These are phyloP conservation scores for Barbarea vulgaris DNA, from an alignment of 345 rosid species.

Conservation along the genomic window DNA sequence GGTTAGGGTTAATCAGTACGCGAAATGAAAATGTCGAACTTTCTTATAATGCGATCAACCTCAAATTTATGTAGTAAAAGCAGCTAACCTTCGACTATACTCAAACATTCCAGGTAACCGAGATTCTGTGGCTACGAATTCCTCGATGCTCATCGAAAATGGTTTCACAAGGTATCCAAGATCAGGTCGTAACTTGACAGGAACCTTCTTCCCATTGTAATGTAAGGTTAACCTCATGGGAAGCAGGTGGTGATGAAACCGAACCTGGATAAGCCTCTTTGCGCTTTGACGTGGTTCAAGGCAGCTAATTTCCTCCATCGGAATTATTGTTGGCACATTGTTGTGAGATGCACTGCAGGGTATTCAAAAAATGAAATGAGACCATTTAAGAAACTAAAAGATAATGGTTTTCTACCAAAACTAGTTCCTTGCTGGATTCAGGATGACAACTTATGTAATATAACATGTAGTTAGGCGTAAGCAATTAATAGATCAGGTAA, in stretches of 20 bases:
- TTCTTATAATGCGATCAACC: constrained; percentile 2
- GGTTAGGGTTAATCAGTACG: background rate
- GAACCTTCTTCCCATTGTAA: constrained; percentile 59
- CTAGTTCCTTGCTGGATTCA: background rate
- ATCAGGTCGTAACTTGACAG: constrained; percentile 88
- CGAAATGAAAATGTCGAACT: background rate
- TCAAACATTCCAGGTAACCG: constrained; percentile 92
- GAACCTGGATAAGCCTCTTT: constrained; percentile 71
- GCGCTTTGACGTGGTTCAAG: constrained; percentile 66
- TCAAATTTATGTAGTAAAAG: constrained; percentile 1
- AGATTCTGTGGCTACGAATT: constrained; percentile 61
- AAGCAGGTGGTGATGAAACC: constrained; percentile 87
- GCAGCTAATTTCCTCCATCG: constrained; percentile 67
- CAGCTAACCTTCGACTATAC: constrained; percentile 70
- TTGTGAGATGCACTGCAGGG: constrained; percentile 55
- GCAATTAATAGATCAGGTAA: background rate
- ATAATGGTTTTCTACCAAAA: constrained; percentile 12
- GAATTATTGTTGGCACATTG: constrained; percentile 62
- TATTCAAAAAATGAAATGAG: background rate
- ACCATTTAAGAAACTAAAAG: constrained; percentile 18
- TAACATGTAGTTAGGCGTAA: background rate
- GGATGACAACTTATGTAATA: constrained; percentile 10
- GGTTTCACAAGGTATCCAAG: constrained; percentile 96
- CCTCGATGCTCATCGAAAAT: constrained; percentile 59
- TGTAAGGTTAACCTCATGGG: constrained; percentile 71